phyloP scores from a whole-genome alignment of 129 eudicot species.

The Erigeron canadensis region DNA sequence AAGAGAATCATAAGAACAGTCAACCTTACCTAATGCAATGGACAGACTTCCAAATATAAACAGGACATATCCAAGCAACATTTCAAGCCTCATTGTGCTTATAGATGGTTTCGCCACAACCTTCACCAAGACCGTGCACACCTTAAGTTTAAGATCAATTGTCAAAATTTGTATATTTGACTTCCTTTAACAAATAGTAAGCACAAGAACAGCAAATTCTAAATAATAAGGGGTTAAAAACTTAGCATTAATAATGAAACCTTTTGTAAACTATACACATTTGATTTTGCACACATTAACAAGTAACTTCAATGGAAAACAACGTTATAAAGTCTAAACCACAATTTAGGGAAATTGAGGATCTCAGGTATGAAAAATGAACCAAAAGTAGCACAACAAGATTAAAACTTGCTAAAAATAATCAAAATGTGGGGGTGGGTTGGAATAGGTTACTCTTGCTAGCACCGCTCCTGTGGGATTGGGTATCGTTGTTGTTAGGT shows the following conservation, averaged over 20 bases:
- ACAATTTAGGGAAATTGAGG: conserved; percentile 6
- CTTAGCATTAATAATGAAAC: background rate
- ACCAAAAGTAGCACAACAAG: conserved; percentile 5
- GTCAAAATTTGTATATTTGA: conserved; percentile 16
- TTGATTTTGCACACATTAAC: background rate
- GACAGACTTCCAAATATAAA: conserved; percentile 39
- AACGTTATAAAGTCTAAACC: conserved; percentile 9
- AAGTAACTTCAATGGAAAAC: conserved; percentile 9
- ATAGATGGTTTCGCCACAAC: conserved; percentile 7
- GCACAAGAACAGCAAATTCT: background rate
- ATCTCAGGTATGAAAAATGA: background rate
- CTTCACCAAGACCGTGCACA: conserved; percentile 13
- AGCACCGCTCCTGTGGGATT: too few species aligned
- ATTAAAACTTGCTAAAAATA: background rate
- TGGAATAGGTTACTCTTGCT: too few species aligned
- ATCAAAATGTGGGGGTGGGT: too few species aligned
- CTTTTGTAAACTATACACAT: conserved; percentile 1
- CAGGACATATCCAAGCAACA: conserved; percentile 46
- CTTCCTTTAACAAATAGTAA: conserved; percentile 12
- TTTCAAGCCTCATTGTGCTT: conserved; percentile 54
- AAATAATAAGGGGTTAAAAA: background rate
- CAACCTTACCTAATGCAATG: conserved; percentile 46
- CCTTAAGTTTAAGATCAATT: conserved; percentile 17
- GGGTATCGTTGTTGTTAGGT: too few species aligned
- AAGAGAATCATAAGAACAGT: conserved; percentile 3